Percentiles rank a stretch among this genome's conserved stretches.
These are phyloP conservation scores for Thalassiosira mediterranea DNA, from an alignment of 352 stramenopile species.

Conservation along the genomic window DNA sequence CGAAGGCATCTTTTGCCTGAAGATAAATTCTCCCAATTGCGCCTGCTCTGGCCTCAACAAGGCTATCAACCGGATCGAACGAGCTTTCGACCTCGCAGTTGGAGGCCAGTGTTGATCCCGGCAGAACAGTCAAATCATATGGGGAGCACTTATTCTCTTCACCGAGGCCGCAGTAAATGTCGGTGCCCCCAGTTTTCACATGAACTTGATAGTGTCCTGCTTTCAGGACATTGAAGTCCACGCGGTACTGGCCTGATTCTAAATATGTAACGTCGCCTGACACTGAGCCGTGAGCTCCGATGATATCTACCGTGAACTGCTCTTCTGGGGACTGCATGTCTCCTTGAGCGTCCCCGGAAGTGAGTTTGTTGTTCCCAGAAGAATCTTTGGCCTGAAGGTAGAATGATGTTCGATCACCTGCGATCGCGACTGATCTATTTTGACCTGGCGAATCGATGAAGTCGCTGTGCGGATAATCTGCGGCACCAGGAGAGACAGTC, in stretches of 20 bases:
- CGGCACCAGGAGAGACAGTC: constrained; percentile 89
- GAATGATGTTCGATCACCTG: constrained; percentile 89
- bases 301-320: constrained; percentile 72
- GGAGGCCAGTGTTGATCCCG: constrained; percentile 88
- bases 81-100: constrained; percentile 89
- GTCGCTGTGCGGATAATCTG: constrained; percentile 94
- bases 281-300: constrained; percentile 42
- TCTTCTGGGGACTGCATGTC: constrained; percentile 52
- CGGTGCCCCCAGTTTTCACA: constrained; percentile 89
- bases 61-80: constrained; percentile 84
- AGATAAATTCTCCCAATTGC: constrained; percentile 93
- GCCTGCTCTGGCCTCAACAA: constrained; percentile 91
- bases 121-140: constrained; percentile 88
- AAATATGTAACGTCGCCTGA: constrained; percentile 85
- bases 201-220: constrained; percentile 89
- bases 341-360: constrained; percentile 84
- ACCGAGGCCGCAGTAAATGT: constrained; percentile 94
- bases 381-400: constrained; percentile 93
- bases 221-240: constrained; percentile 89
- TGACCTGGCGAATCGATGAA: constrained; percentile 42
- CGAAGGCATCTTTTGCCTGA: constrained; percentile 92
- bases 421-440: constrained; percentile 79
- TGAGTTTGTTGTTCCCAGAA: constrained; percentile 90
- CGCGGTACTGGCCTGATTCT: constrained; percentile 89
- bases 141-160: constrained; percentile 92